Conservation (phyloP, 768 basidiomycete species). For the Calocera cornea region DNA sequence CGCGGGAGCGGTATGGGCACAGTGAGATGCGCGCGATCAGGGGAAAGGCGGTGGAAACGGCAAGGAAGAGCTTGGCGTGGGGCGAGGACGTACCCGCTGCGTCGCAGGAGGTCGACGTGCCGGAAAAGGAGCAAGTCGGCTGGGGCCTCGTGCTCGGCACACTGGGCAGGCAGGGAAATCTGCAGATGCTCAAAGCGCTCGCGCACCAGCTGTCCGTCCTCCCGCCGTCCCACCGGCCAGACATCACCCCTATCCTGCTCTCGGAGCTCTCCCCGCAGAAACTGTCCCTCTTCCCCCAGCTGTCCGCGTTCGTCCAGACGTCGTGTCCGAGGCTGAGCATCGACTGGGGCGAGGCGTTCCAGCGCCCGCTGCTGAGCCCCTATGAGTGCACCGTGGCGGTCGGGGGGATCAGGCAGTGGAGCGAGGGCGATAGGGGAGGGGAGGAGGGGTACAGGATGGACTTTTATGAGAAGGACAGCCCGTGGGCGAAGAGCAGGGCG, state of each 20-base stretch:
- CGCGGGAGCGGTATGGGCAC: slow-evolving; percentile 83
- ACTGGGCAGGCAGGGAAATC: slow-evolving; percentile 83
- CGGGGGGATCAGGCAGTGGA: slow-evolving; percentile 56
- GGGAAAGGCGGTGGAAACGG: slow-evolving; percentile 59
- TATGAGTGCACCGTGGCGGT: slow-evolving; percentile 87
- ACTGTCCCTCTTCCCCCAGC: slow-evolving; percentile 59
- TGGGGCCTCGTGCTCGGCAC: slow-evolving; percentile 96
- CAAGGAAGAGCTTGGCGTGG: slow-evolving; percentile 44
- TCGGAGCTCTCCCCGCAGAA: slow-evolving; percentile 97
- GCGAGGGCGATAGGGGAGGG: slow-evolving; percentile 25
- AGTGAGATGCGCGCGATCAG: slow-evolving; percentile 68
- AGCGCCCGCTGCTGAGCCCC: slow-evolving; percentile 73
- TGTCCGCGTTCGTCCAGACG: slow-evolving; percentile 88
- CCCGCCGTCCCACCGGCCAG: slow-evolving; percentile 44
- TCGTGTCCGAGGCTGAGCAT: slow-evolving; percentile 93
- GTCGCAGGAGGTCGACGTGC: slow-evolving; percentile 2
- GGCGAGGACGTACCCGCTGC: neutral
- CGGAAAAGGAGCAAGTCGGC: slow-evolving; percentile 20
- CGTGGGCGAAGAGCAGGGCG: neutral
- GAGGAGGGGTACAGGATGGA: slow-evolving; percentile 81
- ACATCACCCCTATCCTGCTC: slow-evolving; percentile 68
- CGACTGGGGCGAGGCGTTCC: slow-evolving; percentile 98
- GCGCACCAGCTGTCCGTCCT: slow-evolving; percentile 48
- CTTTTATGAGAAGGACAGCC: slow-evolving; percentile 45
- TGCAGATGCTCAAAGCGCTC: slow-evolving; percentile 79